Conservation (phyloP, 768 basidiomycete species). For the Chiua virens region DNA sequence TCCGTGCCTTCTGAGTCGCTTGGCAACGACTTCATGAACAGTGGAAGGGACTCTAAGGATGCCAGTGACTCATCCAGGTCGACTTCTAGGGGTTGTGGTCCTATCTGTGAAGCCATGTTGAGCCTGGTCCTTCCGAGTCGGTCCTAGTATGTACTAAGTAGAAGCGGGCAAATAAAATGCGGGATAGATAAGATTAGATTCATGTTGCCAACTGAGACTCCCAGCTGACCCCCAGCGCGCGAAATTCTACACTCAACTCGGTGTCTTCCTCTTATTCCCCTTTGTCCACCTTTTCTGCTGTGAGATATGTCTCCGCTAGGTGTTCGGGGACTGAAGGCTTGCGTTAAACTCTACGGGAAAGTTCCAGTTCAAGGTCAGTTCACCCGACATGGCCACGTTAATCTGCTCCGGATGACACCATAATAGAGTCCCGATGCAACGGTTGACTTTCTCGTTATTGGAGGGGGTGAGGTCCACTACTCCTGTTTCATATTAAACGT, state of each 20-base stretch:
- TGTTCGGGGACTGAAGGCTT: constrained; percentile 52
- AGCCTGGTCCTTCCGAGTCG: neutral
- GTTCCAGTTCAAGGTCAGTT: constrained; percentile 60
- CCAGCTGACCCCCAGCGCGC: neutral
- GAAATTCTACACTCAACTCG: too few relatives aligned
- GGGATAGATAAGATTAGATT: constrained; percentile 21
- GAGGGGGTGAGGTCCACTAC: constrained; percentile 60
- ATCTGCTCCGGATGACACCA: neutral
- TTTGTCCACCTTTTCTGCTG: neutral
- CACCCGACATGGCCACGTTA: neutral
- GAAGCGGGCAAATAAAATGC: neutral
- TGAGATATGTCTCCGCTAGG: constrained; percentile 30
- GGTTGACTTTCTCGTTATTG: constrained; percentile 85
- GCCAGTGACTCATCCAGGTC: constrained; percentile 39
- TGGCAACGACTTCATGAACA: constrained; percentile 93
- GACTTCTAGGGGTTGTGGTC: constrained; percentile 22
- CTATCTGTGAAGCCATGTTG: constrained; percentile 22
- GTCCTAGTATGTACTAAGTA: neutral
- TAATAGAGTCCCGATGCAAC: constrained; percentile 60
- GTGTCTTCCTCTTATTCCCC: neutral
- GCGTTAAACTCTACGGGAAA: constrained; percentile 61
- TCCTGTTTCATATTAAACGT: neutral
- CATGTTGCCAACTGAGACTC: constrained; percentile 2
- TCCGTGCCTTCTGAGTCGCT: constrained; percentile 58
- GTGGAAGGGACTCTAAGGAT: constrained; percentile 65